phyloP scores from a whole-genome alignment of 345 rosid species.

The Adansonia digitata region DNA sequence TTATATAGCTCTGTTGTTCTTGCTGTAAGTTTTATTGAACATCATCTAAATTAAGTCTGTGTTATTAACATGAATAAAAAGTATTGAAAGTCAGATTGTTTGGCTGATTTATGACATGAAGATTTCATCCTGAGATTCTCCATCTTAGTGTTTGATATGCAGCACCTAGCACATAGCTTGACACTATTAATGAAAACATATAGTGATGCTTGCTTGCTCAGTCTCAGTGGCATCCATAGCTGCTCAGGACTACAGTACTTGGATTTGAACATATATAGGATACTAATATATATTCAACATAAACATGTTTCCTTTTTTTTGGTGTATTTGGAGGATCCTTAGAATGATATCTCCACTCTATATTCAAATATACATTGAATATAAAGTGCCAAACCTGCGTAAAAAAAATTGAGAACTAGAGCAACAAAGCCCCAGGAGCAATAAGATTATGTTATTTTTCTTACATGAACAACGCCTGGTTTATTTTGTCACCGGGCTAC shows the following conservation, averaged over 20 bases:
- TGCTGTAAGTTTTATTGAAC: neutral
- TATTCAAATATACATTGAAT: no score
- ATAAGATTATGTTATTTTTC: neutral
- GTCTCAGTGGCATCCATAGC: neutral
- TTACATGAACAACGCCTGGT: neutral
- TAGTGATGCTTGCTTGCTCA: neutral
- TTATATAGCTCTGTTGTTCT: neutral
- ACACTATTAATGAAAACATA: neutral
- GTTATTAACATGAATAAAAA: neutral
- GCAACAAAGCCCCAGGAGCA: neutral
- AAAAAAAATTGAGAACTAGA: no score
- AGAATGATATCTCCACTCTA: no score
- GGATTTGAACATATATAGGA: no score
- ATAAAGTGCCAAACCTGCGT: no score
- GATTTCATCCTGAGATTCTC: neutral
- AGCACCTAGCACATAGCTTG: neutral
- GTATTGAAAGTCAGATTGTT: neutral
- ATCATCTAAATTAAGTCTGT: neutral
- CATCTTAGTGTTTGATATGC: neutral
- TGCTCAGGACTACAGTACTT: no score
- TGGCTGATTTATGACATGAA: neutral
- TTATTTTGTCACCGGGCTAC: neutral
- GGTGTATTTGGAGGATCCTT: no score
- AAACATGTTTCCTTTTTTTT: no score
- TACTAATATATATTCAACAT: no score